Conservation (phyloP, 306 rosid genomes). For the Calophaca sinica region DNA sequence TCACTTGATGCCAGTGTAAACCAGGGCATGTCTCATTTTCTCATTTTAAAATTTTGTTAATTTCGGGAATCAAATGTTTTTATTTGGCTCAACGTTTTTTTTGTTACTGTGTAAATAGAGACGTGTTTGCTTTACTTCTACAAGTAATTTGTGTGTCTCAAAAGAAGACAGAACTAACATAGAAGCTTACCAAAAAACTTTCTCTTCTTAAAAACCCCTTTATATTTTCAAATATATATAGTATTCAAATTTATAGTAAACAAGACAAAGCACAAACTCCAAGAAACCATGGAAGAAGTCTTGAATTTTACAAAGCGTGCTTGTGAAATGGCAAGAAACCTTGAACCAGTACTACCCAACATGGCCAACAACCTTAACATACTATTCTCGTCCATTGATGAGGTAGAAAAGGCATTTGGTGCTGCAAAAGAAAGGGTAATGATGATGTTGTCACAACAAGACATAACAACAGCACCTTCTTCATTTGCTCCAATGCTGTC, state of each 20-base stretch:
- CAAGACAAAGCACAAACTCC: conserved; percentile 20
- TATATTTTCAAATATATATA: background rate
- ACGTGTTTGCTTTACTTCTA: background rate
- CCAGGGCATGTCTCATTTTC: no score
- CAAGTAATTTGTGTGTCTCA: background rate
- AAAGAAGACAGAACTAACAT: conserved; percentile 31
- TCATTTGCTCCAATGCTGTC: background rate
- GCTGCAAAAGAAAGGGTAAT: conserved; percentile 48
- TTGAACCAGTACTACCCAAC: conserved; percentile 54
- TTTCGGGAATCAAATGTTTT: background rate
- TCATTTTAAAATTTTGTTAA: background rate
- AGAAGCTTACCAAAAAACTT: conserved; percentile 46
- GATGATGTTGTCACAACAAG: conserved; percentile 29
- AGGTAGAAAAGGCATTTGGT: conserved; percentile 50
- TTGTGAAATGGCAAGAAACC: conserved; percentile 56
- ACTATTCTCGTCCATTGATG: conserved; percentile 51
- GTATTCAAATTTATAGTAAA: conserved; percentile 30
- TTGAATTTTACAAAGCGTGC: conserved; percentile 48
- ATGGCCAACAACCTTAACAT: conserved; percentile 46
- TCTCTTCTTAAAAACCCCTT: conserved; percentile 26
- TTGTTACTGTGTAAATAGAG: conserved; percentile 14
- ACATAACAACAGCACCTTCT: background rate
- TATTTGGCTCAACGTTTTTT: no score
- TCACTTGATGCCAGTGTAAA: no score
- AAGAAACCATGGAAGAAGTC: conserved; percentile 56